Base-by-base conservation (phyloP, 1,139 yeast species). In the Saccharomyces pastorianus region DNA sequence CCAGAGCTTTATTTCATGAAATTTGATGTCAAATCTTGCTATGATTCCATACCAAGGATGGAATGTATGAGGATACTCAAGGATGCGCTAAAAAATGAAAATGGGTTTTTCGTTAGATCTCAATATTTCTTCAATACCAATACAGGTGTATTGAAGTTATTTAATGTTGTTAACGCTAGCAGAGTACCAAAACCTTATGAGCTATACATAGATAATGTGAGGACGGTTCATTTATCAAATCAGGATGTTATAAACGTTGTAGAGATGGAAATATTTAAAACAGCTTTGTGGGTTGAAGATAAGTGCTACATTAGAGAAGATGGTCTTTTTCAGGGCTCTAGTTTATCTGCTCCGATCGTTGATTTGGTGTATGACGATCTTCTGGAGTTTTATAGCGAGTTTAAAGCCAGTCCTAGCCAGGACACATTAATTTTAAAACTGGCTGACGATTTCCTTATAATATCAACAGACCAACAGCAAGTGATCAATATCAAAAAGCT, bases 271-370 rank as follows among this genome's bases (percentile, higher is more conserved):
- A 59, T 83, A 28, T 63, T 63, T 3, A 61, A 70, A 7, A 73
- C 80, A 0, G 65, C 73, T 0, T 64, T 83, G 0, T 65, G 62
- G 38, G 66, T 75, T 1, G 68, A 70, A 2, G 65, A 65, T 0
- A 61, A 61, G 2, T 69, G 72, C 3, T 81, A 71, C 58, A 67
- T 69, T 28, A 74, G 96, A 56, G 77, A 71, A 46, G 70, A 74
- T 9, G 99, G 99, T 0, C 78, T 93, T 0, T 93, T 87, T 53
- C 99, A 93, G 70, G 99, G 99, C 0, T 82, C 89, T 6, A 82
- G 85, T 0, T 70, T 91, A 14, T 95, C 96, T 60, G 79, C 88
- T 0, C 73, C 83, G 2, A 74, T 93, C 42, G 90, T 96, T 60
- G 88, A 90, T 60, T 64, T 90, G 4, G 81, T 88, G 0, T 86